phyloP scores from a whole-genome alignment of 2,329 filamentous ascomycete species.

The Botrytis byssoidea region DNA sequence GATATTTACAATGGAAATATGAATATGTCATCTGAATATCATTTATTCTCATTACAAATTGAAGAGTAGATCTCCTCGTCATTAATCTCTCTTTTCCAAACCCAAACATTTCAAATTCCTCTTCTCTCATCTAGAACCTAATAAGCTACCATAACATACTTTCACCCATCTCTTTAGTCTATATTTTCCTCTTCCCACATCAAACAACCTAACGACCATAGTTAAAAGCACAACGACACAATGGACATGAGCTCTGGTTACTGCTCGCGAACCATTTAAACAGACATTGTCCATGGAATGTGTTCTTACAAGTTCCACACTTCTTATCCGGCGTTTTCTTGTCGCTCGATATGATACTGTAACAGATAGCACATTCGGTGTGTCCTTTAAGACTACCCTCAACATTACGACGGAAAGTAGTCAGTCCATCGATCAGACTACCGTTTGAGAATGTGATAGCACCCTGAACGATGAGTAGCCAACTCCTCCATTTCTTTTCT shows the following conservation, averaged over 20 bases:
- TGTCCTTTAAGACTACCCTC: constrained; percentile 87
- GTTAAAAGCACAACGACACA: constrained; percentile 86
- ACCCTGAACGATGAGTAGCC: constrained; percentile 84
- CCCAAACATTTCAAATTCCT: neutral
- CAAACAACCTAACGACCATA: constrained; percentile 40
- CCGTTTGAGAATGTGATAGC: constrained; percentile 93
- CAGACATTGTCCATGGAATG: constrained; percentile 86
- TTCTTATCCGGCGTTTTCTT: constrained; percentile 88
- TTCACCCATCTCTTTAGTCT: neutral
- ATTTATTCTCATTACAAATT: neutral
- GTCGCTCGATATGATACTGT: constrained; percentile 86
- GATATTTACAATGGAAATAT: neutral
- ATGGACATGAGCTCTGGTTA: constrained; percentile 84
- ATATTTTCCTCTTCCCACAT: neutral
- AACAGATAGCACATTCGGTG: constrained; percentile 94
- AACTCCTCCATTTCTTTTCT: constrained; percentile 89
- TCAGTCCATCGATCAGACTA: constrained; percentile 80
- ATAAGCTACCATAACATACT: neutral
- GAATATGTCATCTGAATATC: neutral
- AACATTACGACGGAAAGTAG: constrained; percentile 84
- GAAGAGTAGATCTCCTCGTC: neutral
- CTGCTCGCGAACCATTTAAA: constrained; percentile 98
- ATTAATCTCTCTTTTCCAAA: neutral
- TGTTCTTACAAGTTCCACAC: constrained; percentile 89
- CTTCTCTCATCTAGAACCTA: neutral